Percentiles rank a stretch among this genome's conserved stretches.
phyloP scores from a whole-genome alignment of 176 grass and related monocot genomes.

The Oropetium thomaeum region DNA sequence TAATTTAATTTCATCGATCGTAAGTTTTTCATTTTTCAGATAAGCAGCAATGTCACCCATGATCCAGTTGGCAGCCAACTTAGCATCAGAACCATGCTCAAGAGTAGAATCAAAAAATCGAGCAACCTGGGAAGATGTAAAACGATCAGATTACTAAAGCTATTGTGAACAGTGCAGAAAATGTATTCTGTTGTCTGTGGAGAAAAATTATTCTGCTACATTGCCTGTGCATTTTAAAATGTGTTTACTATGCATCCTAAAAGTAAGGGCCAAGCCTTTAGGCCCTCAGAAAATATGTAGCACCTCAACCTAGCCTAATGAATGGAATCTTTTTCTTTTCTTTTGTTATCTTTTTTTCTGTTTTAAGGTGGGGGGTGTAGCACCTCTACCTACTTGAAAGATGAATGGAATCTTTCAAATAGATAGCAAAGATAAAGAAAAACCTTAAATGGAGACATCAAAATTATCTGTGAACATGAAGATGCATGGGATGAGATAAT shows the following conservation, averaged over 20 bases:
- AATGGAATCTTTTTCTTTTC: background rate
- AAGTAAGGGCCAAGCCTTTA: background rate
- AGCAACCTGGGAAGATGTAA: conserved; percentile 62
- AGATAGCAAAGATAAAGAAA: background rate
- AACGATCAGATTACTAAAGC: conserved; percentile 17
- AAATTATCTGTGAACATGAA: conserved; percentile 2
- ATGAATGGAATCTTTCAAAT: background rate
- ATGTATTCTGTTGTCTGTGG: background rate
- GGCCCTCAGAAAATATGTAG: conserved; percentile 7
- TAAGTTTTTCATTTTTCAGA: conserved; percentile 78
- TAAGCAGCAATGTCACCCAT: conserved; percentile 95
- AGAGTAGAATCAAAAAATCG: conserved; percentile 82
- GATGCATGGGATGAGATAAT: conserved; percentile 14
- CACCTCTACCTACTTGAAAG: too few relatives aligned
- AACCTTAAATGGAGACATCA: background rate
- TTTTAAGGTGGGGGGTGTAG: too few relatives aligned
- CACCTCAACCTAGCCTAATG: background rate
- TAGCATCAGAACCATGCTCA: conserved; percentile 76
- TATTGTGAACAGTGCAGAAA: conserved; percentile 12
- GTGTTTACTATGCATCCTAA: too few relatives aligned
- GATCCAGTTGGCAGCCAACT: conserved; percentile 93
- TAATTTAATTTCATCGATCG: conserved; percentile 78
- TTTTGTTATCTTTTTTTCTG: too few relatives aligned
- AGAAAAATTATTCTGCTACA: background rate
- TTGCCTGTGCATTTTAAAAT: background rate